Evolutionary conservation across 2,329 filamentous ascomycete genomes (phyloP).

Genomic region (Calonectria pauciramosa): DNA sequence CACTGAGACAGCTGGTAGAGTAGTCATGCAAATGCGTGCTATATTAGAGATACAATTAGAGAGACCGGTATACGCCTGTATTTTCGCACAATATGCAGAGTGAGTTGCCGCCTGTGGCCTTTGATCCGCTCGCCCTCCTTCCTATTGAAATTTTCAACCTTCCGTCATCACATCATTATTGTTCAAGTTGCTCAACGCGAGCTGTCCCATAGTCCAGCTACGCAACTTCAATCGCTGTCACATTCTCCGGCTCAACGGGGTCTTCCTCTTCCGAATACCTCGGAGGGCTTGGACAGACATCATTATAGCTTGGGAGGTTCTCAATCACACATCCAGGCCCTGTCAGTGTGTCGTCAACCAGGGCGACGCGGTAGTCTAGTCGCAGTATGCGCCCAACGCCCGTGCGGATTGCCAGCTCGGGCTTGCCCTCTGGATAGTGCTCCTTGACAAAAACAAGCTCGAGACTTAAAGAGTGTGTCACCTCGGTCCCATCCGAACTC

Average conservation of each 20-base stretch:
- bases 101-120: not conserved
- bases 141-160: not conserved
- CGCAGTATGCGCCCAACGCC: constrained; percentile 89
- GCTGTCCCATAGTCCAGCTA: not conserved
- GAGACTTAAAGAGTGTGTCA: constrained; percentile 86
- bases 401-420: constrained; percentile 80
- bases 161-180: constrained; percentile 4
- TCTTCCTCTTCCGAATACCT: constrained; percentile 11
- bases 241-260: not conserved
- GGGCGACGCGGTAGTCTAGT: constrained; percentile 85
- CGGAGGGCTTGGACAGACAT: constrained; percentile 23
- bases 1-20: constrained; percentile 38
- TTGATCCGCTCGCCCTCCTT: too few species aligned
- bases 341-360: constrained; percentile 71
- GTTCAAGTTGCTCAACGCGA: not conserved
- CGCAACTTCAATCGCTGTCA: not conserved
- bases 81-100: not conserved
- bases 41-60: not conserved
- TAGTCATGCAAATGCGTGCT: not conserved
- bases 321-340: constrained; percentile 14
- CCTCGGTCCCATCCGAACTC: constrained; percentile 78
- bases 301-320: constrained; percentile 20
- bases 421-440: constrained; percentile 78
- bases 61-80: not conserved
- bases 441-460: constrained; percentile 96